Conservation (phyloP, 2,329 filamentous ascomycete species). For the Alternaria sp. region DNA sequence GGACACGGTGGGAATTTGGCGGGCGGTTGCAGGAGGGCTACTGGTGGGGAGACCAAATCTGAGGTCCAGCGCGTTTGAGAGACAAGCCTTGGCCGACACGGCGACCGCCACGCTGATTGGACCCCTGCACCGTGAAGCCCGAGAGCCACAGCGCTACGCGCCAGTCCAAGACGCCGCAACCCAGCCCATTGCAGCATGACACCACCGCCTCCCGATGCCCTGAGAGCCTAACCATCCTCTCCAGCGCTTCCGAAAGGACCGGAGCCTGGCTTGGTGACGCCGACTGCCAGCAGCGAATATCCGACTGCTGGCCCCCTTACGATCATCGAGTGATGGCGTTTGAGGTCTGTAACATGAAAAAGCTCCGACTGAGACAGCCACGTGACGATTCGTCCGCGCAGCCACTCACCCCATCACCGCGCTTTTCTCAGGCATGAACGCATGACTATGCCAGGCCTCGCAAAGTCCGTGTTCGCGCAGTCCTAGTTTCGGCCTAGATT, state of each 20-base stretch:
- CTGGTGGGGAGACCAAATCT: slow-evolving; percentile 50
- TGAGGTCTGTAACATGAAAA: slow-evolving; percentile 51
- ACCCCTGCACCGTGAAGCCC: slow-evolving; percentile 32
- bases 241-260: slow-evolving; percentile 24
- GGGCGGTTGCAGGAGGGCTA: slow-evolving; percentile 48
- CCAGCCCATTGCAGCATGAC: slow-evolving; percentile 40
- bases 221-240: slow-evolving; percentile 19
- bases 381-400: slow-evolving; percentile 36
- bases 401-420: slow-evolving; percentile 33
- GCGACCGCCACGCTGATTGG: slow-evolving; percentile 43
- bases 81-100: slow-evolving; percentile 42
- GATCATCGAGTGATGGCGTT: slow-evolving; percentile 38
- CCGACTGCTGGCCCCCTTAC: slow-evolving; percentile 22
- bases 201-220: slow-evolving; percentile 36
- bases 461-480: slow-evolving; percentile 43
- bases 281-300: slow-evolving; percentile 21
- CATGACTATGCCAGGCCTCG: slow-evolving; percentile 42
- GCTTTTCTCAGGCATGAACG: slow-evolving; percentile 45
- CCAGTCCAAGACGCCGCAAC: slow-evolving; percentile 30
- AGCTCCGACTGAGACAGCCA: slow-evolving; percentile 47
- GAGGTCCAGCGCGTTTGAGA: slow-evolving; percentile 48
- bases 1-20: slow-evolving; percentile 43
- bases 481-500: slow-evolving; percentile 47
- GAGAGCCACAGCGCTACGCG: slow-evolving; percentile 47
- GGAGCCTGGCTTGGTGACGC: slow-evolving; percentile 13